phyloP scores from a whole-genome alignment of 2,329 filamentous ascomycete genomes.

The Chaetothyriales sp. region DNA sequence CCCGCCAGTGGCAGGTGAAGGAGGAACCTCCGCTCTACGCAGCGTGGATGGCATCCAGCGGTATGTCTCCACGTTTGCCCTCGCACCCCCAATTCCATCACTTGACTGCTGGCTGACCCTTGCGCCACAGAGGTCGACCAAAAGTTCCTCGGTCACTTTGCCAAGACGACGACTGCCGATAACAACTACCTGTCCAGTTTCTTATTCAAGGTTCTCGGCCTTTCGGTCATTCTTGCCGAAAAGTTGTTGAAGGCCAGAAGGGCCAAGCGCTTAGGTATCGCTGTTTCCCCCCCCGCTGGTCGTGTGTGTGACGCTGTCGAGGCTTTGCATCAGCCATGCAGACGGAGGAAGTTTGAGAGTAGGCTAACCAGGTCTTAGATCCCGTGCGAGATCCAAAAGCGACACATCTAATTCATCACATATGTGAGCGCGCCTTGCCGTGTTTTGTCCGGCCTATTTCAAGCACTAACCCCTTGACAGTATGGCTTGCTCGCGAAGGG shows the following conservation, averaged over 20 bases:
- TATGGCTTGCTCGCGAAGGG: conserved; percentile 90
- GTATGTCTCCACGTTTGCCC: not conserved
- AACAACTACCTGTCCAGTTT: conserved; percentile 66
- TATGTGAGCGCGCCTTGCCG: conserved; percentile 26
- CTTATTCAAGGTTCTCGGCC: conserved; percentile 79
- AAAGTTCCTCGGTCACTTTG: conserved; percentile 85
- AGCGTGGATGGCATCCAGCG: conserved; percentile 61
- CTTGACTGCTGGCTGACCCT: not conserved
- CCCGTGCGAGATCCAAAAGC: conserved; percentile 63
- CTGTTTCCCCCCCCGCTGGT: not conserved
- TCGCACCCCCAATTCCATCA: not conserved
- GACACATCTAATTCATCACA: conserved; percentile 66
- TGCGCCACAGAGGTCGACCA: conserved; percentile 72
- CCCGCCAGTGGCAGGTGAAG: conserved; percentile 20
- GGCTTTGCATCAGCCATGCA: too few species aligned
- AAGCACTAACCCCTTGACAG: conserved; percentile 15
- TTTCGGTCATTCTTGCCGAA: conserved; percentile 75
- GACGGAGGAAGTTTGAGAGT: not conserved
- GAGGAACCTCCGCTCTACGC: conserved; percentile 22
- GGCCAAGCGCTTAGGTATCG: conserved; percentile 43
- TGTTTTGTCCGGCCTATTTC: not conserved
- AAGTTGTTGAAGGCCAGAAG: conserved; percentile 74
- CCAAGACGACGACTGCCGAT: conserved; percentile 61
- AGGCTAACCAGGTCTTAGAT: conserved; percentile 39
- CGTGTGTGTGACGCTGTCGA: too few species aligned